Evolutionary conservation across 164 flowering plant species (phyloP).

Genomic region (Sextonia rubra): DNA sequence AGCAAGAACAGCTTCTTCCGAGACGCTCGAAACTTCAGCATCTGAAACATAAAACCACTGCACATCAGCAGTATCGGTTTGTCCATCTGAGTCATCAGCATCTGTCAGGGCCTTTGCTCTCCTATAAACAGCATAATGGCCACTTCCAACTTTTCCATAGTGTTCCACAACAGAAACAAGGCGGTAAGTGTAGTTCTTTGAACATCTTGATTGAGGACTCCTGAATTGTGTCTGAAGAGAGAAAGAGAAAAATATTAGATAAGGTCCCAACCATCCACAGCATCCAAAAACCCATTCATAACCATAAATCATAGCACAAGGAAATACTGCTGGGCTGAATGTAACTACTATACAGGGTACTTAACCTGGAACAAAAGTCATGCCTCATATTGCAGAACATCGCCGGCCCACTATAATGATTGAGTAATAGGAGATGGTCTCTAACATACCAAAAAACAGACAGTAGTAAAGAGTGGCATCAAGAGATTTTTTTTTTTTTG

Average conservation of each 20-base stretch:
- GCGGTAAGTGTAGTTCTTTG: conserved; percentile 30
- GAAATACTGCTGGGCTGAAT: background rate
- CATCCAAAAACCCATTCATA: background rate
- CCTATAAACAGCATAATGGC: conserved; percentile 90
- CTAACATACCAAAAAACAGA: no score
- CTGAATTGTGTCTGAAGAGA: conserved; percentile 24
- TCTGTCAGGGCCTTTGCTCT: conserved; percentile 28
- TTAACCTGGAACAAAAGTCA: background rate
- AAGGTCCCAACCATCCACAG: background rate
- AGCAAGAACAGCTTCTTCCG: conserved; percentile 62
- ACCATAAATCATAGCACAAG: background rate
- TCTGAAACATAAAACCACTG: conserved; percentile 81
- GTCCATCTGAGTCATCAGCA: conserved; percentile 19
- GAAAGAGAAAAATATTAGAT: background rate
- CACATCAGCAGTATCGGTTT: conserved; percentile 7
- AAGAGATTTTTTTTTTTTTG: no score
- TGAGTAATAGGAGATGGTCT: background rate
- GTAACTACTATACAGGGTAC: background rate
- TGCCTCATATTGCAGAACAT: background rate
- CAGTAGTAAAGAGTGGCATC: no score
- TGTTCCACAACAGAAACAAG: conserved; percentile 91
- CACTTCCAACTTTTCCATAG: conserved; percentile 71
- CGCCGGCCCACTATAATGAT: background rate
- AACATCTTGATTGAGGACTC: conserved; percentile 9
- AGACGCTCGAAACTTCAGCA: conserved; percentile 48